Percentiles rank a stretch among this genome's conserved stretches.
These are phyloP conservation scores for Globisporangium paroecandrum DNA, from an alignment of 352 stramenopile species.

Conservation along the genomic window DNA sequence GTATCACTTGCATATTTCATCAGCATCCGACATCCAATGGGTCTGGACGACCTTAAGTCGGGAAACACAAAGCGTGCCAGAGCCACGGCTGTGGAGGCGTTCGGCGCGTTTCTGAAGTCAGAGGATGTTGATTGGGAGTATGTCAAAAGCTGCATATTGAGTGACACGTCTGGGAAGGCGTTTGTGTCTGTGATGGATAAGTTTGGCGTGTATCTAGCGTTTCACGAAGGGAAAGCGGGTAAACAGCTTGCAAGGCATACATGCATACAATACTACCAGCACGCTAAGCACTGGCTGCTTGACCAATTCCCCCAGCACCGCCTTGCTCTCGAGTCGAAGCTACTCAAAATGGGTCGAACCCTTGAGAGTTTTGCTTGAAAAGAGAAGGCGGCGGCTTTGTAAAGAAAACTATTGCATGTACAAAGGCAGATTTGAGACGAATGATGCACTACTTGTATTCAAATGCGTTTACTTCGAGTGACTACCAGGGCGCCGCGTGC, in stretches of 20 bases:
- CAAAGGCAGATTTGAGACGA: slow-evolving; percentile 2
- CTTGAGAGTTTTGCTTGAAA: not conserved
- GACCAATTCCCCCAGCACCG: not conserved
- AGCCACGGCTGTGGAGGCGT: too few species aligned
- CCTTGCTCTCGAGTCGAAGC: not conserved
- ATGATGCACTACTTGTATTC: not conserved
- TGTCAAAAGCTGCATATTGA: not conserved
- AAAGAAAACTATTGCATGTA: not conserved
- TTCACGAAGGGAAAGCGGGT: not conserved
- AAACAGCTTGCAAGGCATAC: not conserved
- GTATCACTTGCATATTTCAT: too few species aligned
- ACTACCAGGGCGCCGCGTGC: not conserved
- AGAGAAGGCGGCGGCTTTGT: slow-evolving; percentile 1
- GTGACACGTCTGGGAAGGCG: not conserved
- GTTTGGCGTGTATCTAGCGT: not conserved
- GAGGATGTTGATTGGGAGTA: not conserved
- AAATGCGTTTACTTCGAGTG: not conserved
- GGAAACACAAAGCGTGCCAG: too few species aligned
- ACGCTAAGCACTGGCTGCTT: not conserved
- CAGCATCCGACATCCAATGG: too few species aligned
- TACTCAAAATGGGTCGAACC: not conserved
- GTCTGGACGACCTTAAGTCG: too few species aligned
- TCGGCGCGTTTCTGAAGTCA: too few species aligned
- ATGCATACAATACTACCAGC: not conserved
- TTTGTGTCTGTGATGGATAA: not conserved